phyloP scores from a whole-genome alignment of 177 flowering plant species.

The Vitis hybrid region DNA sequence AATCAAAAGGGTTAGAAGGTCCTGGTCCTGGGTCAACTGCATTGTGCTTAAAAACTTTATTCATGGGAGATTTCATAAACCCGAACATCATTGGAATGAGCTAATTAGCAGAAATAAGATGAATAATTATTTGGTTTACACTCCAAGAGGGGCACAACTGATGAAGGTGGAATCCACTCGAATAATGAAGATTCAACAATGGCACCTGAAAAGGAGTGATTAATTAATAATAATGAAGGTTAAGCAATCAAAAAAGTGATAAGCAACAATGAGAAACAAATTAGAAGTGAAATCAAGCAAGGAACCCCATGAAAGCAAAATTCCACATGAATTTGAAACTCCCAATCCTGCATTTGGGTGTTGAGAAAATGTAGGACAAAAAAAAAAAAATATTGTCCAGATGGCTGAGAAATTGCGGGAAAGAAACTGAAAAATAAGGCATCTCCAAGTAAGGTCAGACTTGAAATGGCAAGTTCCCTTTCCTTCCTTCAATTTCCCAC shows the following conservation, averaged over 20 bases:
- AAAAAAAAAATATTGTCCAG: neutral
- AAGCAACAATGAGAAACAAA: neutral
- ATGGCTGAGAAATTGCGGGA: too few relatives aligned
- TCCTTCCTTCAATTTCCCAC: neutral
- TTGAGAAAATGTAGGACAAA: neutral
- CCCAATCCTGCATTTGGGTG: neutral
- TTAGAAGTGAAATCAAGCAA: neutral
- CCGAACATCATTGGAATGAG: constrained; percentile 50
- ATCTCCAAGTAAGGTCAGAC: too few relatives aligned
- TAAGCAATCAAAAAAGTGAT: neutral
- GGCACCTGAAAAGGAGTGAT: constrained; percentile 12
- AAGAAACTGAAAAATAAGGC: neutral
- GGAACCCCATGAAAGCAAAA: neutral
- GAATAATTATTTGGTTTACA: neutral
- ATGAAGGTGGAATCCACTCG: neutral
- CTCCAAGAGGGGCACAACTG: neutral
- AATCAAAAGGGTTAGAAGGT: constrained; percentile 45
- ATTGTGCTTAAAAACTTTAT: constrained; percentile 29
- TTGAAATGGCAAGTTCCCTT: neutral
- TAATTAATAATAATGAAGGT: neutral
- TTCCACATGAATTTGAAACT: neutral
- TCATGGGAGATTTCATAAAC: constrained; percentile 46
- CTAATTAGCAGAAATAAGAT: neutral
- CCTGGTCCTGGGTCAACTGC: constrained; percentile 29
- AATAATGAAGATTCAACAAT: neutral